Percentiles rank a stretch among this genome's conserved stretches.
These are phyloP conservation scores for Parathielavia appendiculata DNA, from an alignment of 495 filamentous ascomycete species.

Conservation along the genomic window DNA sequence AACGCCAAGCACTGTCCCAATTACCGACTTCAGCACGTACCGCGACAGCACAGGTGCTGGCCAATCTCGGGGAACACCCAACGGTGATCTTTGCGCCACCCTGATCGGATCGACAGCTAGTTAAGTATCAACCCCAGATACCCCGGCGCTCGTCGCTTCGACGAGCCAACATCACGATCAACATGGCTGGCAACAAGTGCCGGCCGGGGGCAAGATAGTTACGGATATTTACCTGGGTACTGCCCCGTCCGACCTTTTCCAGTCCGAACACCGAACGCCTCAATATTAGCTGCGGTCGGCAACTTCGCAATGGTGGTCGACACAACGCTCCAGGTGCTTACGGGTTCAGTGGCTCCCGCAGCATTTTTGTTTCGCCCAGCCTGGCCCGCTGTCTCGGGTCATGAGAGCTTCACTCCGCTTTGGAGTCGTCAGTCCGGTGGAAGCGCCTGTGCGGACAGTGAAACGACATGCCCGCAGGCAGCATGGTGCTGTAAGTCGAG, in stretches of 20 bases:
- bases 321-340: not conserved
- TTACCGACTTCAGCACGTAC: conserved; percentile 6
- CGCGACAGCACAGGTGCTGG: conserved; percentile 3
- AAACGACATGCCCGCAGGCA: conserved; percentile 21
- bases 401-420: not conserved
- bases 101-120: conserved; percentile 3
- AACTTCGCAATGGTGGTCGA: not conserved
- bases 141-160: not conserved
- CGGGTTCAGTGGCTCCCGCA: not conserved
- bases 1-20: conserved; percentile 2
- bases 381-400: conserved; percentile 1
- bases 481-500: conserved; percentile 25
- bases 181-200: not conserved
- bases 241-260: not conserved
- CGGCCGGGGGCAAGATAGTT: not conserved
- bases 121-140: conserved; percentile 3
- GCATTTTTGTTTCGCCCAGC: conserved; percentile 11
- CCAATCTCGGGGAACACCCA: conserved; percentile 7
- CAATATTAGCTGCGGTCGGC: not conserved
- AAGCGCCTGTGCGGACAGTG: conserved; percentile 12
- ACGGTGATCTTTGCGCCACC: conserved; percentile 4
- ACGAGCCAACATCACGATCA: conserved; percentile 10
- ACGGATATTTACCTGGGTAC: not conserved
- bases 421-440: conserved; percentile 4
- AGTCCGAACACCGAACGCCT: not conserved